Evolutionary conservation across 805 yeast species (phyloP), one percentile per base, ranked within the genome.

Genomic region (Yarrowia osloensis): DNA sequence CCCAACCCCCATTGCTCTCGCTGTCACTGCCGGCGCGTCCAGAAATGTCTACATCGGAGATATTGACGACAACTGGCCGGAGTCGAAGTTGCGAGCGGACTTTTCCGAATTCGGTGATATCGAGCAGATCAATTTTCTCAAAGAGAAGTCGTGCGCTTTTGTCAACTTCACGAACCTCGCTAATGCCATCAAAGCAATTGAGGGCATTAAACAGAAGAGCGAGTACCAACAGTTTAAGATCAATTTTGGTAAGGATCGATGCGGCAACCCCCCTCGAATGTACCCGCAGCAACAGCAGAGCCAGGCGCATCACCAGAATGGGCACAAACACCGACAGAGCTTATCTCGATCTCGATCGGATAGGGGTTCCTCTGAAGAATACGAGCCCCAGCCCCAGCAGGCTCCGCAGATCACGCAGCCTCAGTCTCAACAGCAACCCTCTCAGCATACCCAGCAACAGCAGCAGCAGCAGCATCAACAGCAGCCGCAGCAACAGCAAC

Each of bases 1-100:
- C 70, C 88, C 96, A 12, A 89, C 90, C 71, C 92, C 96, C 2
- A 83, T 94, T 68, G 89, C 93, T 8, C 80, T 90, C 67, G 98
- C 98, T 0, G 97, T 93, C 28, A 87, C 95, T 24, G 89, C 90
- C 70, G 98, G 98, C 46, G 98, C 98, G 0, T 87, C 95, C 22
- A 85, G 99, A 77, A 94, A 95, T 74, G 90, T 94, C 54, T 94
- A 95, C 77, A 84, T 94, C 71, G 98, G 98, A 28, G 84, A 82
- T 70, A 87, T 89, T 68, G 80, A 77, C 62, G 82, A 81, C 70
- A 68, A 71, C 29, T 73, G 78, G 74, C 75, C 79, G 5, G 86
- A 86, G 68, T 78, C 80, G 17, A 86, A 89, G 71, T 81, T 94
- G 71, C 83, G 94, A 72, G 78, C 77, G 5, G 92, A 89, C 75